Percentiles rank a stretch among this genome's conserved stretches.
These are phyloP conservation scores for Penicillium chermesinum DNA, from an alignment of 495 filamentous ascomycete genomes.

Conservation along the genomic window DNA sequence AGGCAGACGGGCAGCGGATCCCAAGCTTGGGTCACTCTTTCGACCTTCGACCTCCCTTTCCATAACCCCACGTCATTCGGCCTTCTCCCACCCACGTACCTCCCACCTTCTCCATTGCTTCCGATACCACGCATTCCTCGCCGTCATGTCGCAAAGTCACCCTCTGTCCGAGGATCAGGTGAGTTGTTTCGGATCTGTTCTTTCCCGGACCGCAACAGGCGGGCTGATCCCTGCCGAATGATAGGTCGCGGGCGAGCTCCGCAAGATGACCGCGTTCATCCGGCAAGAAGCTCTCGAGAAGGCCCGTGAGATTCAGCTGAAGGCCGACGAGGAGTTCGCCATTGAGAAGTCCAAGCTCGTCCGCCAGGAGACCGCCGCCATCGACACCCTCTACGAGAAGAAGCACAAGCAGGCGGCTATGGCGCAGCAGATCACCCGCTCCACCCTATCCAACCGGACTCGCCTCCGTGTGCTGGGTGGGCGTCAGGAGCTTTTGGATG, in stretches of 20 bases:
- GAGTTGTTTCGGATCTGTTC: neutral
- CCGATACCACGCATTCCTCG: conserved; percentile 2
- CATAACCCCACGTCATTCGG: conserved; percentile 21
- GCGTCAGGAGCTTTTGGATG: conserved; percentile 84
- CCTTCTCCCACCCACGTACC: conserved; percentile 5
- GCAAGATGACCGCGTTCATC: conserved; percentile 99
- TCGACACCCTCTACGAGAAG: conserved; percentile 91
- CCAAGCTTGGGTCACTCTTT: conserved; percentile 18
- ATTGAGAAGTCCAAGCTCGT: conserved; percentile 99
- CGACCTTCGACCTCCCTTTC: conserved; percentile 4
- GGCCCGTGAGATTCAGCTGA: conserved; percentile 91
- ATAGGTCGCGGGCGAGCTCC: conserved; percentile 89
- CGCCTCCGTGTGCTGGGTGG: conserved; percentile 79
- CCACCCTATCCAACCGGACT: conserved; percentile 91
- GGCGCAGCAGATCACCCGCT: conserved; percentile 94
- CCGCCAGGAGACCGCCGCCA: conserved; percentile 83
- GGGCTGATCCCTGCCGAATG: conserved; percentile 11
- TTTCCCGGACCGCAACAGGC: neutral
- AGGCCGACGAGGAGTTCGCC: conserved; percentile 96
- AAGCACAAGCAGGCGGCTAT: conserved; percentile 96
- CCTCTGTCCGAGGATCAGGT: conserved; percentile 95
- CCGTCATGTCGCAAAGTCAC: conserved; percentile 85
- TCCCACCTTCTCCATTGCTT: conserved; percentile 16
- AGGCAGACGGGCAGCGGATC: conserved; percentile 19
- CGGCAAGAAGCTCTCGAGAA: conserved; percentile 96